Base-by-base conservation (phyloP, 495 filamentous ascomycete genomes). In the Aspergillus funiculosus region DNA sequence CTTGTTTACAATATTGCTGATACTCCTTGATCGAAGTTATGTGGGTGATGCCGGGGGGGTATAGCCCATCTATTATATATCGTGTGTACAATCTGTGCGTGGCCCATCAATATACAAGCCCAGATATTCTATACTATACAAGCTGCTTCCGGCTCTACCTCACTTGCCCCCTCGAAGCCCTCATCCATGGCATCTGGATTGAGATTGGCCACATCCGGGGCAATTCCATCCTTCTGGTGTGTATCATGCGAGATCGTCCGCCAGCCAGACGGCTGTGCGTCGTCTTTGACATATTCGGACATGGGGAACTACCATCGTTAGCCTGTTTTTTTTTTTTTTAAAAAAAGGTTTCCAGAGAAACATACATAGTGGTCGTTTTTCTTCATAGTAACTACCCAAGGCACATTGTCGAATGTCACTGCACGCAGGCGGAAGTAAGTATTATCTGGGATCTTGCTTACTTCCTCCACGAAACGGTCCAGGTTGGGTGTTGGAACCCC, bases 381-480 rank as follows among this genome's bases (percentile, higher is more conserved):
- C 81, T 99, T 99, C 82, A 99, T 96, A 19, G 91, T 96, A 14
- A 92, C 86, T 18, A 97, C 87, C 85, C 90, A 99, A 10, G 89
- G 91, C 11, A 97, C 89, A 51, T 92, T 94, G 61, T 99, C 92
- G 57, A 97, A 99, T 2, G 92, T 97, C 59, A 95, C 86, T 7
- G 90, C 87, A 50, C 86, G 83, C 10, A 99, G 74, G 17, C 94
- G 80, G 81, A 98, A 96, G 69, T 98, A 99, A 2, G 87, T 92
- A 62, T 97, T 97, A 54, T 99, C 89, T 0, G 86, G 86, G 55
- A 99, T 95, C 61, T 85, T 84, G 43, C 82, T 74, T 10, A 89
- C 85, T 56, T 87, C 83, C 13, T 71, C 68, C 32, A 97, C 63
- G 60, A 99, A 99, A 14, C 72, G 61, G 50, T 85, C 79, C 3